phyloP scores from a whole-genome alignment of 1,284 basidiomycete species.

The Papiliotrema terrestris region DNA sequence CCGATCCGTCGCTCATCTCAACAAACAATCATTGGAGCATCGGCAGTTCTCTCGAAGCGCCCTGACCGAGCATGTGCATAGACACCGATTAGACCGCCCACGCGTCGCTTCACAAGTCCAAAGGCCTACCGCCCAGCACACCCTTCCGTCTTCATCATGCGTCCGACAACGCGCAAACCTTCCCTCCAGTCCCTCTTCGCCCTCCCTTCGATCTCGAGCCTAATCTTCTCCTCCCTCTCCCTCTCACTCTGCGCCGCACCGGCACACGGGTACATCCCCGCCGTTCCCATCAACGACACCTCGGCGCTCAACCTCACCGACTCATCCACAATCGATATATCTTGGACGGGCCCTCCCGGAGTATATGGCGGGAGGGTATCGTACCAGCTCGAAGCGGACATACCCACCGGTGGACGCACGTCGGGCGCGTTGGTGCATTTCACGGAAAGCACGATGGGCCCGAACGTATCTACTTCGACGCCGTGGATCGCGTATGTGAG shows the following conservation, averaged over 20 bases:
- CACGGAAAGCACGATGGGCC: constrained; percentile 53
- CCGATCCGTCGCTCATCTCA: no score
- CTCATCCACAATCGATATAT: constrained; percentile 58
- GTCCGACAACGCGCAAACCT: no score
- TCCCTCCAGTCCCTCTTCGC: constrained; percentile 9
- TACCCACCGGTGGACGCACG: constrained; percentile 35
- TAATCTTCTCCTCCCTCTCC: constrained; percentile 21
- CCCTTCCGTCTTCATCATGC: no score
- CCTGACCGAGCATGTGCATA: no score
- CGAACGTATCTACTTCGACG: constrained; percentile 58
- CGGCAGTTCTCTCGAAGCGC: no score
- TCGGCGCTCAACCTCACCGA: constrained; percentile 57
- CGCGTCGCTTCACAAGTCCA: no score
- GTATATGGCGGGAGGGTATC: constrained; percentile 42
- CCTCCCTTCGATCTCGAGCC: constrained; percentile 17
- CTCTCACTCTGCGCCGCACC: constrained; percentile 5
- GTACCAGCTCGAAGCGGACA: constrained; percentile 43
- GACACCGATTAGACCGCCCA: no score
- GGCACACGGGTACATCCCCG: constrained; percentile 56
- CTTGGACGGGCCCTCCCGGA: constrained; percentile 56
- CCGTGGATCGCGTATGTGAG: constrained; percentile 85
- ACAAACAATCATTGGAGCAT: no score
- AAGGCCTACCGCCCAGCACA: no score
- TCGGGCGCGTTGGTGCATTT: constrained; percentile 77
- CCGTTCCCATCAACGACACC: constrained; percentile 65